Evolutionary conservation across 768 basidiomycete species (phyloP), one percentile per base, ranked within the genome.

Genomic region (Auriscalpium microsporum): DNA sequence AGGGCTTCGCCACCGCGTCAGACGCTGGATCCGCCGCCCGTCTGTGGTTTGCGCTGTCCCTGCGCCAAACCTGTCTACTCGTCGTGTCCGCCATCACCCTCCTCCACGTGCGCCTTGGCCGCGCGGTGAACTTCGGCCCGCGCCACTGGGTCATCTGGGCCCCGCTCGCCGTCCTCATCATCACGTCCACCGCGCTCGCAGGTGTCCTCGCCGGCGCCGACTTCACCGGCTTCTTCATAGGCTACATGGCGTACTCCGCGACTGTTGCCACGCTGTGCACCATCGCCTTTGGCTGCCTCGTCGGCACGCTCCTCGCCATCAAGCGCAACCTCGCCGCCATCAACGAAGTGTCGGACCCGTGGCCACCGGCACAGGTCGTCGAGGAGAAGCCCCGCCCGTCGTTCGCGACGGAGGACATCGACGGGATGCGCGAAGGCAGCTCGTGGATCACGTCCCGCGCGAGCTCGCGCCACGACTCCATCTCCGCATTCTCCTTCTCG

Each of bases 391-490:
- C 78, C 16, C 71, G 83, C 33, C 80, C 80, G 0, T 84, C 84
- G 0, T 86, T 87, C 62, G 76, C 77, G 16, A 83, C 83, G 0
- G 85, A 87, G 61, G 87, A 90, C 52, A 74, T 89, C 49, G 83
- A 88, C 57, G 84, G 74, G 17, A 74, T 89, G 51, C 81, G 82
- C 19, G 87, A 89, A 60, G 86, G 86, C 50, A 81, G 80, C 49
- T 87, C 87, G n/a, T 89, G 87, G 86, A 80, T 90, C 57, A 86
- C 87, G 0, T 88, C 87, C 48, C 76, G 78, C 45, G 73, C 80
- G 6, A 74, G 74, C 59, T 74, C 73, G 16, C 76, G 78, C 45
- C 78, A 71, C 54, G 76, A 78, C 45, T 86, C 85, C 1, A 66
- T 80, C 28, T 88, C 86, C 8, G 78, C 78, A 16, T 87, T 84